Evolutionary conservation across 345 rosid species (phyloP).

Genomic region (Clarkia xantiana): DNA sequence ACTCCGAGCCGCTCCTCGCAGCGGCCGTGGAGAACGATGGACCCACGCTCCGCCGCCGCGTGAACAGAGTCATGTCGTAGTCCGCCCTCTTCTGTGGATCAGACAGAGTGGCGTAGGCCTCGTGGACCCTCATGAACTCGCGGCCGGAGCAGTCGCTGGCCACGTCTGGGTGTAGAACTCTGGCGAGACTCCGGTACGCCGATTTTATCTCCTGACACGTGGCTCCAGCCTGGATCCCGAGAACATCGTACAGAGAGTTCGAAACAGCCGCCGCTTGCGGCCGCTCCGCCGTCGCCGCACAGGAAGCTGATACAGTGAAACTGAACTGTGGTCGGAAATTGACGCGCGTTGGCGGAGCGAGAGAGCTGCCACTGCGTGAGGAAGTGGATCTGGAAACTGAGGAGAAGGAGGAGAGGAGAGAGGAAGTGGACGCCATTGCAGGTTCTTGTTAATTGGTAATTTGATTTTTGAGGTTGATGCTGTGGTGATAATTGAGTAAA

Average conservation of each 20-base stretch:
- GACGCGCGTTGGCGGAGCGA: neutral
- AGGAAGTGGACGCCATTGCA: conserved; percentile 16
- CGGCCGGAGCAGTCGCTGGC: conserved; percentile 14
- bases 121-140: conserved; percentile 45
- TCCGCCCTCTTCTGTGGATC: conserved; percentile 51
- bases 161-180: conserved; percentile 53
- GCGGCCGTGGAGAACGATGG: conserved; percentile 13
- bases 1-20: conserved; percentile 8
- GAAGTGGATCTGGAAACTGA: conserved; percentile 2
- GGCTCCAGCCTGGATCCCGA: conserved; percentile 44
- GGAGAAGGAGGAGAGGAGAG: conserved; percentile 11
- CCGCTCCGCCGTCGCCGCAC: conserved; percentile 30
- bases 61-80: conserved; percentile 38
- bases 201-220: conserved; percentile 44
- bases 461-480: neutral
- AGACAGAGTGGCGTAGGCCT: conserved; percentile 54
- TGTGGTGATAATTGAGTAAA: no score
- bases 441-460: neutral
- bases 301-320: conserved; percentile 21
- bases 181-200: conserved; percentile 49
- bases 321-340: conserved; percentile 13
- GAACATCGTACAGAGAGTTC: conserved; percentile 35
- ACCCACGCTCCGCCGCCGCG: conserved; percentile 9
- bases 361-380: neutral
- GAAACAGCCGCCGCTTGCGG: conserved; percentile 4